Conservation (phyloP, 2,329 filamentous ascomycete genomes). For the Coleophoma crateriformis region DNA sequence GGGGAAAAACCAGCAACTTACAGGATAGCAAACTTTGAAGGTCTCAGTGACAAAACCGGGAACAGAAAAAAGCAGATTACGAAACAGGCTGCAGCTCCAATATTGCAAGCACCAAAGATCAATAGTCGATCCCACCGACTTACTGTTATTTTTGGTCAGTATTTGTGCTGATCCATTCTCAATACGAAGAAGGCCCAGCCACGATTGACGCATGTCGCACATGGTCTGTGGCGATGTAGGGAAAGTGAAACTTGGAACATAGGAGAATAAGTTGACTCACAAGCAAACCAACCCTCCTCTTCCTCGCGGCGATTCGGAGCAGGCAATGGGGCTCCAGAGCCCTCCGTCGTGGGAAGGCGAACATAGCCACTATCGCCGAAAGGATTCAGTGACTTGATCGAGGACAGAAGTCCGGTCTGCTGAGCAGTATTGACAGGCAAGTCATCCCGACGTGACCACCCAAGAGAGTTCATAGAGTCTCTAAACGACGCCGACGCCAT, state of each 20-base stretch:
- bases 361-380: constrained; percentile 86
- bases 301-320: constrained; percentile 82
- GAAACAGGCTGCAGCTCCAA: constrained; percentile 87
- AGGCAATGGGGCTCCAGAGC: constrained; percentile 77
- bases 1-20: constrained; percentile 51
- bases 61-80: constrained; percentile 88
- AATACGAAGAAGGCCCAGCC: constrained; percentile 16
- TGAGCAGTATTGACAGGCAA: constrained; percentile 68
- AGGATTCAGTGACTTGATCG: constrained; percentile 79
- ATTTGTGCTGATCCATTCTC: constrained; percentile 12
- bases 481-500: constrained; percentile 90
- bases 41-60: constrained; percentile 72
- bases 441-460: constrained; percentile 83
- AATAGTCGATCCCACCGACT: constrained; percentile 95
- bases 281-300: constrained; percentile 89
- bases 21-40: constrained; percentile 94
- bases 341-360: constrained; percentile 79
- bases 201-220: constrained; percentile 17
- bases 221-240: constrained; percentile 23
- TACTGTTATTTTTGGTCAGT: constrained; percentile 53
- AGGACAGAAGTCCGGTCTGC: constrained; percentile 70
- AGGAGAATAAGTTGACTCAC: constrained; percentile 57
- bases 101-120: constrained; percentile 85
- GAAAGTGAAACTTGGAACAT: constrained; percentile 17
- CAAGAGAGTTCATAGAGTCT: constrained; percentile 90